Conservation (phyloP, 768 basidiomycete species). For the Lactarius indigo region DNA sequence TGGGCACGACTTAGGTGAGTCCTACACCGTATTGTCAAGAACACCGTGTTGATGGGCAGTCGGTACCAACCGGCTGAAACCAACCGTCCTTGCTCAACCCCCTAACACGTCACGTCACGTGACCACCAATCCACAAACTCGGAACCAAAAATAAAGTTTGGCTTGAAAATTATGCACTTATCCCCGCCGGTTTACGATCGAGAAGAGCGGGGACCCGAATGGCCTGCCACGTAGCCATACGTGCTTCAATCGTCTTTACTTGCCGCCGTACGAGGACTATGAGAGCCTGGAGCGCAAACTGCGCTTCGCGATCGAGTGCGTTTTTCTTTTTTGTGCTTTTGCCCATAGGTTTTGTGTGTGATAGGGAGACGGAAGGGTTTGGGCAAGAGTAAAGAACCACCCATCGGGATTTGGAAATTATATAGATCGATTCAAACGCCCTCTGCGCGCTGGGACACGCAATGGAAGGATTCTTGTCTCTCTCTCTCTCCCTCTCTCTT, state of each 20-base stretch:
- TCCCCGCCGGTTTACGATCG: slow-evolving; percentile 91
- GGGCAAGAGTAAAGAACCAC: slow-evolving; percentile 36
- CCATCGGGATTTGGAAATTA: neutral
- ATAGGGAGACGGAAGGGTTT: slow-evolving; percentile 76
- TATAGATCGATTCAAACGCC: neutral
- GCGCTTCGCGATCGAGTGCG: slow-evolving; percentile 78
- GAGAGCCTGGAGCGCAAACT: slow-evolving; percentile 84
- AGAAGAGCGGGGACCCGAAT: slow-evolving; percentile 87
- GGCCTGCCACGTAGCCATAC: slow-evolving; percentile 90
- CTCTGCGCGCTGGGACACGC: neutral
- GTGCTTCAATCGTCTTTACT: slow-evolving; percentile 87
- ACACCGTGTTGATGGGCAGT: too few species aligned
- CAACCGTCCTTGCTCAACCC: too few species aligned
- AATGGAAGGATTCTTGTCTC: neutral
- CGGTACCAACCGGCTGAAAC: too few species aligned
- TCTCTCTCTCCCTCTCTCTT: too few species aligned
- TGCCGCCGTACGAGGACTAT: slow-evolving; percentile 88
- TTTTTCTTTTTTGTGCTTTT: too few species aligned
- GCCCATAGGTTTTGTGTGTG: neutral
- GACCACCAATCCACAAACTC: too few species aligned
- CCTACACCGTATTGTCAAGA: too few species aligned
- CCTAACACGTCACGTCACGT: too few species aligned
- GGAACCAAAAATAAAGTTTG: too few species aligned
- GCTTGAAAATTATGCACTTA: too few species aligned
- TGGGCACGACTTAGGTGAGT: too few species aligned